phyloP scores from a whole-genome alignment of 2,329 filamentous ascomycete species.

The Sordariomycetes sp. region DNA sequence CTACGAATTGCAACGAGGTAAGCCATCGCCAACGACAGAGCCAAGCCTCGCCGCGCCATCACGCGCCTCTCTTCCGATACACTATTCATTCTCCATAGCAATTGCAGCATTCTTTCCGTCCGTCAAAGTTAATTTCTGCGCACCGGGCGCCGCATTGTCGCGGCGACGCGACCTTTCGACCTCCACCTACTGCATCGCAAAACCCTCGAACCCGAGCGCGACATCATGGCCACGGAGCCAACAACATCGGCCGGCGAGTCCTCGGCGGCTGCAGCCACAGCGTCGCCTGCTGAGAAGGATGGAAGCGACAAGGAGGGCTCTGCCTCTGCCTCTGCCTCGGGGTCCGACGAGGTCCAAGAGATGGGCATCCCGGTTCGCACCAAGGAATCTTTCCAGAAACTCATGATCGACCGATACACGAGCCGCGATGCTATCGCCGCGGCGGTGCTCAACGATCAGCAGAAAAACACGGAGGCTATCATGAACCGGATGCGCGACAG shows the following conservation, averaged over 20 bases:
- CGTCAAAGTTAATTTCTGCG: constrained; percentile 1
- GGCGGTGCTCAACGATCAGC: constrained; percentile 39
- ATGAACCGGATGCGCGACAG: constrained; percentile 57
- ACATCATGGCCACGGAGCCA: constrained; percentile 33
- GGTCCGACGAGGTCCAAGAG: neutral
- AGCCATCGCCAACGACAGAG: neutral
- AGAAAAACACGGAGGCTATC: constrained; percentile 32
- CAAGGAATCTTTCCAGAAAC: constrained; percentile 44
- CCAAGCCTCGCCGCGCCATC: constrained; percentile 1
- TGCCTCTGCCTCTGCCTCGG: neutral
- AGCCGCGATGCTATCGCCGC: constrained; percentile 45
- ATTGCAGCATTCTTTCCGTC: neutral
- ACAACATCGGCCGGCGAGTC: constrained; percentile 20
- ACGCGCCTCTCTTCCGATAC: neutral
- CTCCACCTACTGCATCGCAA: neutral
- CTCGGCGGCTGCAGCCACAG: constrained; percentile 18
- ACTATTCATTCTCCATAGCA: neutral
- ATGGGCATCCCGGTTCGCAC: constrained; percentile 34
- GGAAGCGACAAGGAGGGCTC: neutral
- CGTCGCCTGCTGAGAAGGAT: constrained; percentile 15
- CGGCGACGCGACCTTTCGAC: neutral
- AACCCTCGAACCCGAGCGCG: constrained; percentile 9
- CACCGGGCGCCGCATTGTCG: constrained; percentile 2
- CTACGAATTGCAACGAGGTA: neutral
- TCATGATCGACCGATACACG: constrained; percentile 45